Conservation (phyloP, 176 grass and related monocot species). For the Triticum dicoccoides region DNA sequence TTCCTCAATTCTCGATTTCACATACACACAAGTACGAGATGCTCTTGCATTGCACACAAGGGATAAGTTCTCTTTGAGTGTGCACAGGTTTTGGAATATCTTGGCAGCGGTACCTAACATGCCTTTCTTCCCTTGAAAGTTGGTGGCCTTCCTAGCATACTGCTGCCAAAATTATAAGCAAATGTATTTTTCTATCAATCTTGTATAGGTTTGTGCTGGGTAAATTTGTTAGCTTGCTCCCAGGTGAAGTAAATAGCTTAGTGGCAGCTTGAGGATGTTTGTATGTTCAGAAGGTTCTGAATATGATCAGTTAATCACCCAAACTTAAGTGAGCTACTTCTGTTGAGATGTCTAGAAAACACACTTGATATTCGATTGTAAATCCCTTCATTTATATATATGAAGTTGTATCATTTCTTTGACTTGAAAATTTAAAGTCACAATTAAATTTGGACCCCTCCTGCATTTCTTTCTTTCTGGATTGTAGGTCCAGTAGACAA, state of each 20-base stretch:
- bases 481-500: neutral
- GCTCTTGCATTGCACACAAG: neutral
- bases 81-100: slow-evolving; percentile 23
- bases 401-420: neutral
- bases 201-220: neutral
- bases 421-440: neutral
- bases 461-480: neutral
- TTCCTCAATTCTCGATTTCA: slow-evolving; percentile 15
- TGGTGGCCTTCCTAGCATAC: neutral
- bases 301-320: neutral
- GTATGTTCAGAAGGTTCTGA: slow-evolving; percentile 11
- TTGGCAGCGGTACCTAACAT: neutral
- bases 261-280: neutral
- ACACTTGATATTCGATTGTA: neutral
- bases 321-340: neutral
- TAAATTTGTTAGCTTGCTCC: neutral
- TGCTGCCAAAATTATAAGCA: neutral
- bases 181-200: neutral
- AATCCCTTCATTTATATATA: neutral
- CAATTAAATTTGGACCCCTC: neutral
- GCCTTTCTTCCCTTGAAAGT: slow-evolving; percentile 2
- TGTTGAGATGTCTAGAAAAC: neutral
- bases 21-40: neutral
- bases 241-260: neutral
- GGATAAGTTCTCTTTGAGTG: slow-evolving; percentile 11